phyloP scores from a whole-genome alignment of 805 yeast genomes.

The Hanseniaspora thailandica region DNA sequence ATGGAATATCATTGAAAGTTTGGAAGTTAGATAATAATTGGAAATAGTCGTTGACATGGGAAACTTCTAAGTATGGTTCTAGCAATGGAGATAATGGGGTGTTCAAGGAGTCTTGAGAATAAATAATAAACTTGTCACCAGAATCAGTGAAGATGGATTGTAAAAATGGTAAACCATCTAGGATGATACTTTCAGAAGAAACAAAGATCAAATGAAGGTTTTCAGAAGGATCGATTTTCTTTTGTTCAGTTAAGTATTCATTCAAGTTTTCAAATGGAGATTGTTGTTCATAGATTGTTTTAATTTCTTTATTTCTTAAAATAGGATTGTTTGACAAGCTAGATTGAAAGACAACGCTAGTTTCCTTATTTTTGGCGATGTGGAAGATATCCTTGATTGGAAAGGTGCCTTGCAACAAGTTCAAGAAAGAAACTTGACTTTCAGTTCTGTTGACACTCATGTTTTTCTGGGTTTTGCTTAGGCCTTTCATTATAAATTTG shows the following conservation, averaged over 20 bases:
- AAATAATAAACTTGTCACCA: conserved; percentile 12
- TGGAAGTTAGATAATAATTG: conserved; percentile 35
- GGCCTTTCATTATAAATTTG: too few species aligned
- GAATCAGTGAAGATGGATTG: conserved; percentile 12
- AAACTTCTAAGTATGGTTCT: conserved; percentile 49
- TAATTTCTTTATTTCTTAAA: conserved; percentile 16
- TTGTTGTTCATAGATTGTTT: conserved; percentile 22
- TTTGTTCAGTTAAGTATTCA: conserved; percentile 4
- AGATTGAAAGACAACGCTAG: conserved; percentile 1
- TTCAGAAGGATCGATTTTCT: not conserved
- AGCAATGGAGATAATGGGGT: conserved; percentile 40
- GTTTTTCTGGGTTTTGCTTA: not conserved
- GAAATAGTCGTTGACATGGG: conserved; percentile 52
- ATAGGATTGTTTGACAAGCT: conserved; percentile 1
- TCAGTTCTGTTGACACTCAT: conserved; percentile 2
- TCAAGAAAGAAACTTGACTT: not conserved
- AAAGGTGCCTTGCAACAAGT: conserved; percentile 4
- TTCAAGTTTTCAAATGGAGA: conserved; percentile 24
- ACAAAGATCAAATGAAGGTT: conserved; percentile 7
- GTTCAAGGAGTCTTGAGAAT: conserved; percentile 17
- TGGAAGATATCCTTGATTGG: conserved; percentile 9
- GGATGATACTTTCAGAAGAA: conserved; percentile 8
- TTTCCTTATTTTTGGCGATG: conserved; percentile 11
- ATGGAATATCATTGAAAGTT: conserved; percentile 4
- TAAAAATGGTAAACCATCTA: conserved; percentile 14